Evolutionary conservation across 1,139 yeast species (phyloP).

Genomic region (Kodamaea suecica): DNA sequence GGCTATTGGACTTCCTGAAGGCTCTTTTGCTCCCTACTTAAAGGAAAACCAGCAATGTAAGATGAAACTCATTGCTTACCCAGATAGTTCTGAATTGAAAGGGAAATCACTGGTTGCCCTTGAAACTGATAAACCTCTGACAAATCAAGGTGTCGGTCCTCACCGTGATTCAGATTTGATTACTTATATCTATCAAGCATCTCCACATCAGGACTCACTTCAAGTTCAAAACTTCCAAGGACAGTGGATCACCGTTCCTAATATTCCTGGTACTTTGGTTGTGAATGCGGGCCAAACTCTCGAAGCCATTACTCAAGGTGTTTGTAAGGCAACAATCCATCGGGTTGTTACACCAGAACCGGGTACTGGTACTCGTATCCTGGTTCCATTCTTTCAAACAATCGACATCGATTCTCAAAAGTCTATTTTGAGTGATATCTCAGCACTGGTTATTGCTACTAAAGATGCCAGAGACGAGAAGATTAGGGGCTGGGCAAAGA

Average conservation of each 20-base stretch:
- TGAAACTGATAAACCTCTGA: constrained; percentile 39
- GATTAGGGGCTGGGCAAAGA: constrained; percentile 39
- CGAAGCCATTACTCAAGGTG: constrained; percentile 53
- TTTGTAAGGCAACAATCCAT: constrained; percentile 66
- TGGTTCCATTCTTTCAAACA: constrained; percentile 55
- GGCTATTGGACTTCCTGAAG: constrained; percentile 46
- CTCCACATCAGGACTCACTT: constrained; percentile 45
- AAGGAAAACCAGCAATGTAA: constrained; percentile 52
- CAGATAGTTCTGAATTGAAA: constrained; percentile 34
- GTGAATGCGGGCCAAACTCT: constrained; percentile 56
- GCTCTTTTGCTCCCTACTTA: constrained; percentile 48
- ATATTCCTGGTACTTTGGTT: constrained; percentile 41
- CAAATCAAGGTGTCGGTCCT: constrained; percentile 66
- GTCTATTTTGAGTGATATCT: constrained; percentile 29
- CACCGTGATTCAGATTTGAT: constrained; percentile 68
- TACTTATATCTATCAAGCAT: constrained; percentile 60
- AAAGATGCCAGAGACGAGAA: constrained; percentile 37
- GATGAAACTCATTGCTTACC: constrained; percentile 54
- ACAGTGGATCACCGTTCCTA: constrained; percentile 57
- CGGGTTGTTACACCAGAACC: constrained; percentile 54
- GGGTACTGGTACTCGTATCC: constrained; percentile 52
- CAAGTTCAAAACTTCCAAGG: constrained; percentile 65
- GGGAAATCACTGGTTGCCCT: constrained; percentile 27
- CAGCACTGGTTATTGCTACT: constrained; percentile 29
- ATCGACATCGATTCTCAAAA: constrained; percentile 47